A percentile compares a stretch with the other conserved stretches of the same genome.
phyloP scores from a whole-genome alignment of 2,329 filamentous ascomycete species.

The Sclerotinia nivalis region DNA sequence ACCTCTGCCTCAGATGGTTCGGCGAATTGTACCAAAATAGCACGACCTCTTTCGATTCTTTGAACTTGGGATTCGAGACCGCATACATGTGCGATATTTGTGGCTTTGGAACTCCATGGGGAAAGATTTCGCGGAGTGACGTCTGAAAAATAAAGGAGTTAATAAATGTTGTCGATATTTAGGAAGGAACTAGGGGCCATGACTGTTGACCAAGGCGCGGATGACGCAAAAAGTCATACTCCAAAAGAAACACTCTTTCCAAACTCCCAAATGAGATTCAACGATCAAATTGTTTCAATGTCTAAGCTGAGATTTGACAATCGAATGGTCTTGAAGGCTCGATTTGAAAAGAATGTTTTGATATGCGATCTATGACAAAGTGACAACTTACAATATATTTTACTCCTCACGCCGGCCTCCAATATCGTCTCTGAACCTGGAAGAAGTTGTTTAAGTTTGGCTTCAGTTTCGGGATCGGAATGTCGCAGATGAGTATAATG shows the following conservation, averaged over 20 bases:
- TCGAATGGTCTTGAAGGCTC: too few species aligned
- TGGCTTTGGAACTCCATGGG: slow-evolving; percentile 96
- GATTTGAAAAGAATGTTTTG: too few species aligned
- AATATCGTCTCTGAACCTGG: slow-evolving; percentile 29
- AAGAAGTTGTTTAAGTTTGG: slow-evolving; percentile 36
- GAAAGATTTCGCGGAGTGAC: slow-evolving; percentile 84
- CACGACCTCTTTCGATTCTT: slow-evolving; percentile 84
- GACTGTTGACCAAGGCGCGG: background rate
- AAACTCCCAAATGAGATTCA: background rate
- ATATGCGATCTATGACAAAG: too few species aligned
- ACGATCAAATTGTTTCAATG: background rate
- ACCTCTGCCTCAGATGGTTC: slow-evolving; percentile 44
- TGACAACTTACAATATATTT: slow-evolving; percentile 13
- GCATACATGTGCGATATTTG: slow-evolving; percentile 90
- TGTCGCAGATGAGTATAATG: slow-evolving; percentile 38
- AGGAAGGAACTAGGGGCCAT: background rate
- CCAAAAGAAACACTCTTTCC: too few species aligned
- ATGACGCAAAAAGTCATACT: too few species aligned
- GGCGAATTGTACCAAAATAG: slow-evolving; percentile 68
- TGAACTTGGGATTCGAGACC: slow-evolving; percentile 69
- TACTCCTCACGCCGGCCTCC: slow-evolving; percentile 24
- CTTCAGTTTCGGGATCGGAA: slow-evolving; percentile 30
- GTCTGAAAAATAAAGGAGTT: slow-evolving; percentile 48
- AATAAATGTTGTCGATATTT: background rate
- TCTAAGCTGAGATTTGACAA: background rate